Conservation (phyloP, 495 filamentous ascomycete species). For the Aeminium ludgeri region DNA sequence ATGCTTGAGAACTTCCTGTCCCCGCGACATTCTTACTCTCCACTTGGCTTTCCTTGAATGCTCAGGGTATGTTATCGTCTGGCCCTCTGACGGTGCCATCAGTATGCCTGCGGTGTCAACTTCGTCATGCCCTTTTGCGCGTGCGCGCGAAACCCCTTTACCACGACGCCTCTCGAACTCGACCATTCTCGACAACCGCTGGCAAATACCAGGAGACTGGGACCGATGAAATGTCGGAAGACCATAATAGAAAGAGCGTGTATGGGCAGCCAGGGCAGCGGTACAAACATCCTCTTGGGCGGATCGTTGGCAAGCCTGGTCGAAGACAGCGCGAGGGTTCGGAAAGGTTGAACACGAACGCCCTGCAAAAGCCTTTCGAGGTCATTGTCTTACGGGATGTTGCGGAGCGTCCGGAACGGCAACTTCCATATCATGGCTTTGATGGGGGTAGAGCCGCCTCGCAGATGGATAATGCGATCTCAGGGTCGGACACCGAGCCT, state of each 20-base stretch:
- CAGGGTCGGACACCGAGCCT: neutral
- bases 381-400: constrained; percentile 14
- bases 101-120: constrained; percentile 8
- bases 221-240: too few species aligned
- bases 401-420: neutral
- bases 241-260: too few species aligned
- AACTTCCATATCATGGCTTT: neutral
- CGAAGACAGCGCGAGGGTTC: constrained; percentile 8
- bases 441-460: too few species aligned
- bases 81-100: constrained; percentile 5
- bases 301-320: constrained; percentile 13
- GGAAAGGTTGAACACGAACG: constrained; percentile 3
- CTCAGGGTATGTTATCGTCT: constrained; percentile 6
- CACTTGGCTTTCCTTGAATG: too few species aligned
- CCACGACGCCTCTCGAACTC: neutral
- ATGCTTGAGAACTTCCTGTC: too few species aligned
- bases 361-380: constrained; percentile 13
- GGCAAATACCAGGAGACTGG: too few species aligned
- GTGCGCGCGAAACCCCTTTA: neutral
- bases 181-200: neutral
- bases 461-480: neutral
- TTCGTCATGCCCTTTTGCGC: constrained; percentile 1
- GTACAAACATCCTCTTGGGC: constrained; percentile 5
- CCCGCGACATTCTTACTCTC: too few species aligned
- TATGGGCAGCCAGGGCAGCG: too few species aligned